phyloP scores from a whole-genome alignment of 495 filamentous ascomycete species.

The Aspergillus sclerotiicarbonarius region DNA sequence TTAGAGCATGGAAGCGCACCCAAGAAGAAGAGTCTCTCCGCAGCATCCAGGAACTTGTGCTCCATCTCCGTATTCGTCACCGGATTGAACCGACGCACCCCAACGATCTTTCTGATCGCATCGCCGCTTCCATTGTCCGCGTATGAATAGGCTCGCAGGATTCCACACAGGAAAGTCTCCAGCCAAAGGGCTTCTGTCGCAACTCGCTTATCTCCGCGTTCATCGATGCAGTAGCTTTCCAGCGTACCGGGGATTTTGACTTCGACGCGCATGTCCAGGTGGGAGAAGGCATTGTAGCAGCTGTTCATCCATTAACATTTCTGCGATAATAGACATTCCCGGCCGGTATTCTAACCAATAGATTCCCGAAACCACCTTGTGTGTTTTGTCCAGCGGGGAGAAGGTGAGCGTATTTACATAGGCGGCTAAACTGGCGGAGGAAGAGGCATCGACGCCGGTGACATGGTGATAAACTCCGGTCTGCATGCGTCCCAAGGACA shows the following conservation, averaged over 20 bases:
- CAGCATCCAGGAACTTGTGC: conserved; percentile 92
- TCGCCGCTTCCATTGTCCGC: conserved; percentile 93
- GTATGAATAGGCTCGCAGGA: conserved; percentile 90
- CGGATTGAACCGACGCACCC: conserved; percentile 92
- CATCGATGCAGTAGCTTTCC: conserved; percentile 94
- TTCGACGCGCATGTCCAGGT: conserved; percentile 96
- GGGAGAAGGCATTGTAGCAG: conserved; percentile 99
- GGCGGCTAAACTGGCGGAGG: conserved; percentile 91
- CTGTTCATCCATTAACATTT: conserved; percentile 42
- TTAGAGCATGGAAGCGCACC: conserved; percentile 47
- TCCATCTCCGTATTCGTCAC: conserved; percentile 96
- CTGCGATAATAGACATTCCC: conserved; percentile 16
- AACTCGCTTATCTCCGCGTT: conserved; percentile 87
- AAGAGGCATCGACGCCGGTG: conserved; percentile 94
- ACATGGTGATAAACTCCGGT: conserved; percentile 97
- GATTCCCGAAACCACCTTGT: conserved; percentile 88
- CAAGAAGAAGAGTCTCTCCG: conserved; percentile 91
- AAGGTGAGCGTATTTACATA: conserved; percentile 98
- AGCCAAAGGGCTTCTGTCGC: conserved; percentile 93
- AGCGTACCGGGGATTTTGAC: conserved; percentile 94
- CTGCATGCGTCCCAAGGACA: conserved; percentile 41
- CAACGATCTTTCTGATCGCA: conserved; percentile 88
- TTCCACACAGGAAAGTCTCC: conserved; percentile 93
- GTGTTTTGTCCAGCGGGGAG: conserved; percentile 76
- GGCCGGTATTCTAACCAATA: conserved; percentile 68